Conservation (phyloP, 306 rosid species). For the Rosa multiflora region DNA sequence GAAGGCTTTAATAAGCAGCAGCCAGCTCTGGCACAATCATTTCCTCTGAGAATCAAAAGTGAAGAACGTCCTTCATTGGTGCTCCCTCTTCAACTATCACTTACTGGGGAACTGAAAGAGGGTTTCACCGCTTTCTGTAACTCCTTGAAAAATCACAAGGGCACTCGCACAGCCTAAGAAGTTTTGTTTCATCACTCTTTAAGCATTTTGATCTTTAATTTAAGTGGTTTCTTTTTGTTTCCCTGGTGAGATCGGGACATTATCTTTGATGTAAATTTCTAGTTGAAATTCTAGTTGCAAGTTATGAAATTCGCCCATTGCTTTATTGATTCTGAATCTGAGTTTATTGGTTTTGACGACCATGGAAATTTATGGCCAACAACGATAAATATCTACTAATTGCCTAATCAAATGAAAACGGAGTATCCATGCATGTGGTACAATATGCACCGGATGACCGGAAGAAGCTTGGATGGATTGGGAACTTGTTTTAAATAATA, state of each 20-base stretch:
- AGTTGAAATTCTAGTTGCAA: constrained; percentile 13
- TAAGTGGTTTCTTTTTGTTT: constrained; percentile 15
- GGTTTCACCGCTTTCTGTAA: constrained; percentile 63
- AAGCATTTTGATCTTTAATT: constrained; percentile 11
- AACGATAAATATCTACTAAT: not conserved
- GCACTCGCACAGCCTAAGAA: constrained; percentile 44
- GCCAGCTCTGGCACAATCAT: constrained; percentile 87
- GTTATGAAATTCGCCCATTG: not conserved
- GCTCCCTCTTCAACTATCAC: constrained; percentile 77
- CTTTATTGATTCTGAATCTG: not conserved
- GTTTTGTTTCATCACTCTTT: constrained; percentile 2
- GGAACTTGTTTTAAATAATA: too few species aligned
- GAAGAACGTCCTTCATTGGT: constrained; percentile 39
- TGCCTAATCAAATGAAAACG: not conserved
- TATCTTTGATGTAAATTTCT: constrained; percentile 25
- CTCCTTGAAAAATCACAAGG: constrained; percentile 60
- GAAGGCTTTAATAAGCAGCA: constrained; percentile 93
- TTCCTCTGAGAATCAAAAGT: constrained; percentile 40
- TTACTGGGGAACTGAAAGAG: constrained; percentile 72
- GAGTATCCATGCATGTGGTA: not conserved
- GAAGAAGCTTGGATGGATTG: not conserved
- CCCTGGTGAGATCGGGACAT: constrained; percentile 4
- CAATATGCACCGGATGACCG: not conserved
- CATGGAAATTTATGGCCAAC: not conserved
- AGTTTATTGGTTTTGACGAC: not conserved